phyloP scores from a whole-genome alignment of 305 asterid species.

The Lippia alba region DNA sequence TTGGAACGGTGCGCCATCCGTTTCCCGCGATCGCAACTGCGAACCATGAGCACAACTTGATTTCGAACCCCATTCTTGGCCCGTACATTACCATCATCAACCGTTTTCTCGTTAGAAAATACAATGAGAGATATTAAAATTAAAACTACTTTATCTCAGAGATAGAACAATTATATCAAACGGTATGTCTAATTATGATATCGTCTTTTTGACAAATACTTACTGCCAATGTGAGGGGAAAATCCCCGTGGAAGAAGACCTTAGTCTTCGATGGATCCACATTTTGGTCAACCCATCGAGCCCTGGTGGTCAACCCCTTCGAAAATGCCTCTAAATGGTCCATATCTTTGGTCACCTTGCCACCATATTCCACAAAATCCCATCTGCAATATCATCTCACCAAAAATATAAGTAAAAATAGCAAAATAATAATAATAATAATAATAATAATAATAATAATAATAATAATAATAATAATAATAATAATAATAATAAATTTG shows the following conservation, averaged over 20 bases:
- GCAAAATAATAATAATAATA: not conserved
- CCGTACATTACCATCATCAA: too few species aligned
- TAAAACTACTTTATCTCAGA: too few species aligned
- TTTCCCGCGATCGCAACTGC: too few species aligned
- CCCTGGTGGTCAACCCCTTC: constrained; percentile 77
- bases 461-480: too few species aligned
- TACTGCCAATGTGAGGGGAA: constrained; percentile 76
- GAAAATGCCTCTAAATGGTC: constrained; percentile 62
- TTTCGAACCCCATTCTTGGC: constrained; percentile 40
- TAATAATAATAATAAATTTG: too few species aligned
- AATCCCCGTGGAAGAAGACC: constrained; percentile 76
- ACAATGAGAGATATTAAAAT: too few species aligned
- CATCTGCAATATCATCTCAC: constrained; percentile 46
- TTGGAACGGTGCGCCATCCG: too few species aligned
- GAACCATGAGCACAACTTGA: constrained; percentile 41
- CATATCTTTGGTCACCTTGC: constrained; percentile 62
- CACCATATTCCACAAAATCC: constrained; percentile 73
- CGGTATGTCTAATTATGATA: too few species aligned
- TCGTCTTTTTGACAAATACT: constrained; percentile 16
- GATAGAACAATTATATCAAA: too few species aligned
- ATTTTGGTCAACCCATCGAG: constrained; percentile 64
- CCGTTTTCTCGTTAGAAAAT: too few species aligned
- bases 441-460: too few species aligned
- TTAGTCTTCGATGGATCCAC: constrained; percentile 62
- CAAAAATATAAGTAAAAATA: not conserved